Base-by-base conservation (phyloP, 1,284 basidiomycete genomes). In the Puccinia brachypodii region DNA sequence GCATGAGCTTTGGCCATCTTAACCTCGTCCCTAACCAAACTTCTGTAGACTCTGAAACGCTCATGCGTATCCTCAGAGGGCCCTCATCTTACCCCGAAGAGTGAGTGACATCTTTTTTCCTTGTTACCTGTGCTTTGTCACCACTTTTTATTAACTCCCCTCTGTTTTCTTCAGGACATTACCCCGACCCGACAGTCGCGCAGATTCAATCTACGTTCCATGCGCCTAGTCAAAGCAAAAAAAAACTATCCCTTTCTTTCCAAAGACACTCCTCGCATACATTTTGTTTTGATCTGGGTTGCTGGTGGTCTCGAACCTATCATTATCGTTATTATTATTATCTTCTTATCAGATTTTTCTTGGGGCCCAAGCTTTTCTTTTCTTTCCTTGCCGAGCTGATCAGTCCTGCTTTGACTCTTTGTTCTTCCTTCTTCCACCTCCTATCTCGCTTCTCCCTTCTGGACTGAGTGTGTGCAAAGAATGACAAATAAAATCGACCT, bases 1-100 rank as follows among this genome's bases (percentile, higher is more conserved):
- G 47, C 3, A 33, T 50, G 28, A 31, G 69, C 33, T 50, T 36
- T 9, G 69, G 47, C 13, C 47, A 72, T 36, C 44, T 75, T 9
- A 53, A 36, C 36, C 47, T 75, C 22, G 73, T 75, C 25, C 73
- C 58, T 33, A 62, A 28, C 40, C 73, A 75, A 31, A 28, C 47
- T 9, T 16, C 53, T 33, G 38, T 56, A 53, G 58, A 75, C 47
- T 53, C 62, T 40, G 19, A 64, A 25, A 64, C 62, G 33, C 62
- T 77, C 47, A 68, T 68, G 40, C 62, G 64, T 11, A 31, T 77
- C 40, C 64, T 77, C 28, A 68, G 76, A 68, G 76, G 76, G 1
- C 76, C 76, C 13, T 77, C 76, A n/a, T 68, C 76, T 68, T 77
- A 77, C 44, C 76, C 76, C 33, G 33, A 44, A 4, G 62, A 77